Evolutionary conservation across 495 filamentous ascomycete genomes (phyloP).

Genomic region (Niebla homalea): DNA sequence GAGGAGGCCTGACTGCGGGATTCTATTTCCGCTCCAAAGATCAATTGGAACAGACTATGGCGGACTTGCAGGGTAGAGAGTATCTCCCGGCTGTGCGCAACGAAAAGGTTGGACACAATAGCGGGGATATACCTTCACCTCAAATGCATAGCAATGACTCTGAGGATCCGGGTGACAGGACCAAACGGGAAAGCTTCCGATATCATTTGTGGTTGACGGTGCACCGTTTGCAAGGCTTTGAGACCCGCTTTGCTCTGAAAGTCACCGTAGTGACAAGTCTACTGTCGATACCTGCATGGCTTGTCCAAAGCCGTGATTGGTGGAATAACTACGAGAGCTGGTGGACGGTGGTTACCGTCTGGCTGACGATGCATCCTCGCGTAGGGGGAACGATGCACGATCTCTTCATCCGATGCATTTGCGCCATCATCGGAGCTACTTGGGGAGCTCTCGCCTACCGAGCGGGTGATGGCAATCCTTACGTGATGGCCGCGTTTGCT

Average conservation of each 20-base stretch:
- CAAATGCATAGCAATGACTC: conserved; percentile 16
- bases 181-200: conserved; percentile 21
- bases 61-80: conserved; percentile 23
- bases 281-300: conserved; percentile 41
- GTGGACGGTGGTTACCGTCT: conserved; percentile 45
- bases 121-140: conserved; percentile 2
- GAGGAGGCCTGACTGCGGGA: conserved; percentile 40
- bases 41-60: conserved; percentile 30
- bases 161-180: not conserved
- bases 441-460: conserved; percentile 41
- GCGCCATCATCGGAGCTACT: conserved; percentile 34
- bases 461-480: conserved; percentile 36
- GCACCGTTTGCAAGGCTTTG: conserved; percentile 43
- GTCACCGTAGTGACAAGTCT: conserved; percentile 35
- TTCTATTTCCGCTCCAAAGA: conserved; percentile 40
- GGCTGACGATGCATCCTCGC: conserved; percentile 45
- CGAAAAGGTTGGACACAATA: conserved; percentile 17
- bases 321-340: conserved; percentile 41
- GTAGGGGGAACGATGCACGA: conserved; percentile 45
- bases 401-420: conserved; percentile 33
- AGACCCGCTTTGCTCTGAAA: conserved; percentile 45
- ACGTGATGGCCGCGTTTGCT: conserved; percentile 43
- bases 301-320: conserved; percentile 29
- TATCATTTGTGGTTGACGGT: conserved; percentile 34
- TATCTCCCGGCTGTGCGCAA: conserved; percentile 21